Conservation (phyloP, 1,284 basidiomycete species). For the Puccinia triticina region DNA sequence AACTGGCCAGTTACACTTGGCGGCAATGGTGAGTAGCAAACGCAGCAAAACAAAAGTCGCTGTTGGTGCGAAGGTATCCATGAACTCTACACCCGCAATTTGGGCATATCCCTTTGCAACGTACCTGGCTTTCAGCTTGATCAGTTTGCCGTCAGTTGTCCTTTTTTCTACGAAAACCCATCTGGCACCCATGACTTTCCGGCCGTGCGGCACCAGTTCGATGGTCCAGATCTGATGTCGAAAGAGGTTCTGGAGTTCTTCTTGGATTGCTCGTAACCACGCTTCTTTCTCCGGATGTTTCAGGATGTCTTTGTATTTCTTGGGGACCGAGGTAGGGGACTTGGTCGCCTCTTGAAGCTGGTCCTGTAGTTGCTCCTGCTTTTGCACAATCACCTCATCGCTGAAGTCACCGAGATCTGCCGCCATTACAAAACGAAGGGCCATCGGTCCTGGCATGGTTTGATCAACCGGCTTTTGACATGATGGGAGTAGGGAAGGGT, state of each 20-base stretch:
- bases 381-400: not conserved
- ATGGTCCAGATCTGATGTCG: not conserved
- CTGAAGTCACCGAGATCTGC: slow-evolving; percentile 11
- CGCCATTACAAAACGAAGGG: not conserved
- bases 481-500: not conserved
- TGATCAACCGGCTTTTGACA: no score
- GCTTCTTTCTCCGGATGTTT: slow-evolving; percentile 5
- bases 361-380: not conserved
- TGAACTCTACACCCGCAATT: not conserved
- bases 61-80: slow-evolving; percentile 32
- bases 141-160: not conserved
- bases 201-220: not conserved
- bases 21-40: not conserved
- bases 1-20: not conserved
- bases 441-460: not conserved
- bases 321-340: not conserved
- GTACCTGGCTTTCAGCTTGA: slow-evolving; percentile 7
- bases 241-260: slow-evolving; percentile 17
- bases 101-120: slow-evolving; percentile 30
- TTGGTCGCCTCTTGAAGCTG: not conserved
- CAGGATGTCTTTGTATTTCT: slow-evolving; percentile 3
- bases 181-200: not conserved
- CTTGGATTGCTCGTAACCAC: not conserved
- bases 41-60: slow-evolving; percentile 23
- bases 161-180: slow-evolving; percentile 28